Evolutionary conservation across 2,329 filamentous ascomycete species (phyloP), one percentile per base, ranked within the genome.

Genomic region (Apiospora marii): DNA sequence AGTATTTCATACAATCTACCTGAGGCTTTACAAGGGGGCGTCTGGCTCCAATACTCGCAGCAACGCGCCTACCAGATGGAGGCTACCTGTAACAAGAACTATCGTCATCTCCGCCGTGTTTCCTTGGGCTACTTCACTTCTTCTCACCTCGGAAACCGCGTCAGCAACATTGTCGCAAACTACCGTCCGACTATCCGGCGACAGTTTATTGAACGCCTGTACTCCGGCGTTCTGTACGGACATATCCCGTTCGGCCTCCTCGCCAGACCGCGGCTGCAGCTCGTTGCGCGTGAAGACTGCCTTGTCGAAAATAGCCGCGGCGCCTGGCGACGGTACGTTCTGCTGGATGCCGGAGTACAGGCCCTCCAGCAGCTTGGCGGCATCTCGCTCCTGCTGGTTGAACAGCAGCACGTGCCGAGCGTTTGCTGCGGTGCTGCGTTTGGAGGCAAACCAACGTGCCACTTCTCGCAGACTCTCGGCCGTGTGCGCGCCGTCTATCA

Each of bases 401-500:
- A 98, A 98, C 68, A 98, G 88, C 67, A 98, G 84, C 2, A 71
- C 53, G 14, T 46, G 12, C 34, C 48, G 68, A 14, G 77, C 76
- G 0, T 76, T 77, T 4, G 71, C 24, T 74, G 70, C 69, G n/a
- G 74, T 71, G 13, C 72, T 75, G 53, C 77, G 84, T 79, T 86
- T 83, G 10, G 83, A 83, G 1, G 89, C 89, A 78, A 96, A 96
- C 95, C 95, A 98, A 75, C 86, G 86, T 3, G 91, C 94, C 14
- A 93, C 93, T 58, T 94, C 88, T 70, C 90, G 87, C 74, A 98
- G 90, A 77, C 94, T 97, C 77, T 98, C 95, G 30, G 91, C 86
- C 0, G 95, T 98, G 80, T 98, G 95, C 1, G 94, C 95, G 3
- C 95, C 94, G 78, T 98, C 95, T 22, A 98, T 90, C 75, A 92